Percentiles rank a stretch among this genome's conserved stretches.
Conservation (phyloP, 2,329 filamentous ascomycete species). For the Ceratocystis destructans region DNA sequence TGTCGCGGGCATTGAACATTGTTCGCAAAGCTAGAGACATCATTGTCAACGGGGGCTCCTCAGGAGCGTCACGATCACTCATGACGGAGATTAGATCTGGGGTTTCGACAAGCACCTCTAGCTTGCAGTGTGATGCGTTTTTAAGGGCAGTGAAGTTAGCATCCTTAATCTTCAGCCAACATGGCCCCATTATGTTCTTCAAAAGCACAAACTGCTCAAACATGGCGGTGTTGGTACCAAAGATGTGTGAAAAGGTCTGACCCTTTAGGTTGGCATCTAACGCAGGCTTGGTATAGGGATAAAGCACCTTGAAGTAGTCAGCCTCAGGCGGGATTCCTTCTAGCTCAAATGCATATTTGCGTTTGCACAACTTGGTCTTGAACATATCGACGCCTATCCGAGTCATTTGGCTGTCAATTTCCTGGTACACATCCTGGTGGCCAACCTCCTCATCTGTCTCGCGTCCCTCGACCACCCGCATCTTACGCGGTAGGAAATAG, state of each 20-base stretch:
- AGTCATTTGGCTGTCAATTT: slow-evolving; percentile 80
- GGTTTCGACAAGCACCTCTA: slow-evolving; percentile 70
- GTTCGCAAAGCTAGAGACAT: slow-evolving; percentile 90
- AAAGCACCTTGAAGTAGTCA: slow-evolving; percentile 89
- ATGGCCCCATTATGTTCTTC: slow-evolving; percentile 98
- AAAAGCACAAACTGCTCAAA: slow-evolving; percentile 98
- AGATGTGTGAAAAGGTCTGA: slow-evolving; percentile 86
- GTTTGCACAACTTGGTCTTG: slow-evolving; percentile 79
- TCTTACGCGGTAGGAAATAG: slow-evolving; percentile 75
- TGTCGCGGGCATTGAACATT: slow-evolving; percentile 75
- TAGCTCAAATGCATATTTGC: slow-evolving; percentile 94
- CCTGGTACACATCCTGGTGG: slow-evolving; percentile 80
- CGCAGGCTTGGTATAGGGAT: slow-evolving; percentile 61
- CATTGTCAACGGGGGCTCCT: slow-evolving; percentile 77
- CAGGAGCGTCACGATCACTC: slow-evolving; percentile 64
- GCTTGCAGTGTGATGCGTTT: slow-evolving; percentile 93
- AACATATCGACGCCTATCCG: slow-evolving; percentile 74
- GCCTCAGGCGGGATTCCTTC: slow-evolving; percentile 73
- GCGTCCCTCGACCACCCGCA: slow-evolving; percentile 41
- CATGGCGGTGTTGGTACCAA: slow-evolving; percentile 81
- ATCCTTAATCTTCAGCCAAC: slow-evolving; percentile 84
- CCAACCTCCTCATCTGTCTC: slow-evolving; percentile 65
- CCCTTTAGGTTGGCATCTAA: slow-evolving; percentile 59
- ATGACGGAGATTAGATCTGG: slow-evolving; percentile 62
- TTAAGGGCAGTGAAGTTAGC: slow-evolving; percentile 73